Evolutionary conservation across 768 basidiomycete genomes (phyloP).

Genomic region (Panaeolus cyanescens): DNA sequence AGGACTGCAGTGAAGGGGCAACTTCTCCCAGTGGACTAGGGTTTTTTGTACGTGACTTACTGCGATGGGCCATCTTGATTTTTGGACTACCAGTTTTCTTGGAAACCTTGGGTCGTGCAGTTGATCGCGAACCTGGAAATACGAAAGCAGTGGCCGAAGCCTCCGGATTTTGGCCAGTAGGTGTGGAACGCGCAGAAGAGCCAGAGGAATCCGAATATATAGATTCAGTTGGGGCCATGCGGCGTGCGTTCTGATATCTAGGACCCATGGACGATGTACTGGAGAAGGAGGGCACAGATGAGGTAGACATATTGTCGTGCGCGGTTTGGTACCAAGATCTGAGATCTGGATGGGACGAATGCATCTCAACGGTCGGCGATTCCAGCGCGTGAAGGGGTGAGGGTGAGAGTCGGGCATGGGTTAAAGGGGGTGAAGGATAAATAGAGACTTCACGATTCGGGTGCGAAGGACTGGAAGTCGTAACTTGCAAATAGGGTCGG

Average conservation of each 20-base stretch:
- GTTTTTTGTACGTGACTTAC: neutral
- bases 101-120: constrained; percentile 24
- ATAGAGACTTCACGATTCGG: neutral
- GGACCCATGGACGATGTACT: constrained; percentile 3
- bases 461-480: neutral
- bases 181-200: constrained; percentile 13
- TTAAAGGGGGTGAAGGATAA: neutral
- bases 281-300: neutral
- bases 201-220: constrained; percentile 13
- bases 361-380: neutral
- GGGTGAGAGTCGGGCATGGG: neutral
- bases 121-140: constrained; percentile 27
- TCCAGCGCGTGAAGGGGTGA: neutral
- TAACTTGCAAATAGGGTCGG: neutral
- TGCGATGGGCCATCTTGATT: constrained; percentile 8
- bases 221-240: neutral
- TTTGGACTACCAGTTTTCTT: constrained; percentile 14
- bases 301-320: neutral
- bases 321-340: neutral
- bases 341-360: neutral
- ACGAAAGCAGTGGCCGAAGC: constrained; percentile 19
- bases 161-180: neutral
- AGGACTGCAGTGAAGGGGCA: neutral
- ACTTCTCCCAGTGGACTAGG: neutral
- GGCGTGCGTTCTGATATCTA: neutral